These are phyloP conservation scores for Cyberlindnera euphorbiiphila DNA, from an alignment of 805 yeast genomes.

Conservation along the genomic window DNA sequence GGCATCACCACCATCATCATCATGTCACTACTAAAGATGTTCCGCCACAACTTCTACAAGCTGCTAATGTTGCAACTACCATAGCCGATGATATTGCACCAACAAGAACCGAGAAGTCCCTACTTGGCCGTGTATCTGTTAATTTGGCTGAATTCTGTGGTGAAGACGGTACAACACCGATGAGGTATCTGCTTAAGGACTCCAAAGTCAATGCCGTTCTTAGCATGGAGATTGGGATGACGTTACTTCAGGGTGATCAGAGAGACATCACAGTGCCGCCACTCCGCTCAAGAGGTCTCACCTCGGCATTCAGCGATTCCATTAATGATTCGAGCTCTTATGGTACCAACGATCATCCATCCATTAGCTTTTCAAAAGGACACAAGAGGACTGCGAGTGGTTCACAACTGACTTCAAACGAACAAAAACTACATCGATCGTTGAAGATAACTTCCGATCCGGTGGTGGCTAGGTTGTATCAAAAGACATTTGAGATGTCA, in stretches of 20 bases:
- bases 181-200: slow-evolving; percentile 67
- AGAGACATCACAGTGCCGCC: slow-evolving; percentile 39
- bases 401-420: slow-evolving; percentile 9
- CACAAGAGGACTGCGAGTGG: slow-evolving; percentile 11
- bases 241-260: slow-evolving; percentile 40
- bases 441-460: slow-evolving; percentile 39
- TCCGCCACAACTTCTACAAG: slow-evolving; percentile 4
- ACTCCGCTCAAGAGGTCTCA: slow-evolving; percentile 44
- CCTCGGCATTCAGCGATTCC: slow-evolving; percentile 34
- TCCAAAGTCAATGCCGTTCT: slow-evolving; percentile 83
- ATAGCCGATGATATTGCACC: slow-evolving; percentile 9
- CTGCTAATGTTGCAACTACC: slow-evolving; percentile 4
- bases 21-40: slow-evolving; percentile 7
- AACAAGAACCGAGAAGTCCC: slow-evolving; percentile 31
- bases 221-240: slow-evolving; percentile 53
- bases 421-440: slow-evolving; percentile 13
- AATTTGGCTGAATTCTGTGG: slow-evolving; percentile 69
- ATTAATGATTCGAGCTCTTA: slow-evolving; percentile 14
- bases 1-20: slow-evolving; percentile 17
- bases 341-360: slow-evolving; percentile 6
- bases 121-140: slow-evolving; percentile 62
- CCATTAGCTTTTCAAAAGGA: slow-evolving; percentile 4
- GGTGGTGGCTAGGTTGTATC: slow-evolving; percentile 44
- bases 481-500: slow-evolving; percentile 51
- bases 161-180: slow-evolving; percentile 41